These are phyloP conservation scores for Mrakia hoshinonis DNA, from an alignment of 768 basidiomycete genomes.

Conservation along the genomic window DNA sequence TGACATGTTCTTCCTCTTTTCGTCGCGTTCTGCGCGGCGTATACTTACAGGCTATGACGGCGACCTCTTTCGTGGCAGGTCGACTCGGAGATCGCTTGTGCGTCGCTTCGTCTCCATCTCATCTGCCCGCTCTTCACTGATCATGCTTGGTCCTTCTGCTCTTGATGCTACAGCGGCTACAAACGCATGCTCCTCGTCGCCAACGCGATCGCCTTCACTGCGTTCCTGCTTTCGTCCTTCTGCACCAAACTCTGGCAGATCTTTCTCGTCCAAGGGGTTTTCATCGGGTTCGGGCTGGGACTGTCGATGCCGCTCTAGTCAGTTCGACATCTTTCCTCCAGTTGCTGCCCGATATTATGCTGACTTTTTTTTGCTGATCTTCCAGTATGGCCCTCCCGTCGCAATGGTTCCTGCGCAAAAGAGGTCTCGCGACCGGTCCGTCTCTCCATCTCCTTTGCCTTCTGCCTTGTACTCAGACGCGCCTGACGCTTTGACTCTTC, in stretches of 20 bases:
- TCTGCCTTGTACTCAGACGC: not conserved
- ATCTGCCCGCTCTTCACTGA: not conserved
- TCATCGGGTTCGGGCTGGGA: constrained; percentile 6
- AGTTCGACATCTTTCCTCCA: not conserved
- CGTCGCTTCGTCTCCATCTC: not conserved
- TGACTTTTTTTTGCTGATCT: not conserved
- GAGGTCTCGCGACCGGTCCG: constrained; percentile 23
- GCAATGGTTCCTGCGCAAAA: constrained; percentile 4
- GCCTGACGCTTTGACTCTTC: too few relatives aligned
- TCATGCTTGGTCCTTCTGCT: not conserved
- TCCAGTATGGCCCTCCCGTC: constrained; percentile 11
- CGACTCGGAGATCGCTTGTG: constrained; percentile 11
- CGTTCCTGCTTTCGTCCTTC: constrained; percentile 5
- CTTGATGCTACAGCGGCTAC: constrained; percentile 6
- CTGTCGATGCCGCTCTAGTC: constrained; percentile 9
- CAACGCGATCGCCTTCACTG: not conserved
- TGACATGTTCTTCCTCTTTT: too few relatives aligned
- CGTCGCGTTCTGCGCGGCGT: too few relatives aligned
- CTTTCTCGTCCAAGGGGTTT: constrained; percentile 14
- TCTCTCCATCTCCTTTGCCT: not conserved
- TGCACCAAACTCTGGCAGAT: constrained; percentile 11
- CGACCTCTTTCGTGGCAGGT: constrained; percentile 10
- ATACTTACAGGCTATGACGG: constrained; percentile 14
- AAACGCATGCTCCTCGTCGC: constrained; percentile 8
- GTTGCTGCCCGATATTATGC: not conserved